Conservation (phyloP, 306 rosid species). For the Acacia melanoxylon region DNA sequence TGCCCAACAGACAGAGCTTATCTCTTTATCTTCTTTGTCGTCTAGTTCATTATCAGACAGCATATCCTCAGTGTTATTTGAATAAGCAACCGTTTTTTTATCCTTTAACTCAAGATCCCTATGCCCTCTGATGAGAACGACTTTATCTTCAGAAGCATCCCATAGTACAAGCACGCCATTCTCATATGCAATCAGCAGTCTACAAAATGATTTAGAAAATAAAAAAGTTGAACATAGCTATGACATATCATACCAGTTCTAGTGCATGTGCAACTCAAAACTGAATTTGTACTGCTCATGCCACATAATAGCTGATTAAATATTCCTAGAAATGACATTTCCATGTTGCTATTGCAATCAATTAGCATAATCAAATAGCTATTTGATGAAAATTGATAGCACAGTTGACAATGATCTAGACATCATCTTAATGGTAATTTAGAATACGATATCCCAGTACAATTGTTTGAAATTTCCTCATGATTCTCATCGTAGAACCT, state of each 20-base stretch:
- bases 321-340: constrained; percentile 7
- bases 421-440: constrained; percentile 3
- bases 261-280: constrained; percentile 14
- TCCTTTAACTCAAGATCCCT: constrained; percentile 58
- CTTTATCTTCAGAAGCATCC: constrained; percentile 82
- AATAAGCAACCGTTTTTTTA: constrained; percentile 34
- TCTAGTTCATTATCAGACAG: constrained; percentile 47
- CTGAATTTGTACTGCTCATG: neutral
- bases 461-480: neutral
- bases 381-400: constrained; percentile 7
- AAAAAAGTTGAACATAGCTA: constrained; percentile 17
- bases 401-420: neutral
- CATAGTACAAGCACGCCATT: constrained; percentile 79
- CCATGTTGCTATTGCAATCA: neutral
- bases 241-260: neutral
- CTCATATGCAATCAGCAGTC: constrained; percentile 80
- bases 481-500: neutral
- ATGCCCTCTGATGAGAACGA: constrained; percentile 69
- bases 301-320: neutral
- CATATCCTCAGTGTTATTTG: constrained; percentile 38
- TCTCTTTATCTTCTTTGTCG: constrained; percentile 64
- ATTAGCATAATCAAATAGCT: constrained; percentile 17
- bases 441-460: neutral
- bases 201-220: constrained; percentile 45
- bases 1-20: constrained; percentile 85